Evolutionary conservation across 192 early-diverging fungal species (phyloP).

Genomic region (Mortierella claussenii): DNA sequence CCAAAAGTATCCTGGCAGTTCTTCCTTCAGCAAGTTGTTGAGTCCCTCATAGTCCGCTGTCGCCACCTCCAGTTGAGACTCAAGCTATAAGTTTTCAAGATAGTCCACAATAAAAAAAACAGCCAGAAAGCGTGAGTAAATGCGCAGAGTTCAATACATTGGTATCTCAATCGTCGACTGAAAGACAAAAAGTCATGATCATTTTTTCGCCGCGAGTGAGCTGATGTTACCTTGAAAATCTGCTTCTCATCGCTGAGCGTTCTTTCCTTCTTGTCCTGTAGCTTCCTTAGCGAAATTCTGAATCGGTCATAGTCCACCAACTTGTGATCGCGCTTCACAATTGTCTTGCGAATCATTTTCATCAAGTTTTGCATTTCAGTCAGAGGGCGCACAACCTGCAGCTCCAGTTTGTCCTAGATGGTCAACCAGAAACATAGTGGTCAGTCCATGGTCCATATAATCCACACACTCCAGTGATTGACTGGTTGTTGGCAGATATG

Average conservation of each 20-base stretch:
- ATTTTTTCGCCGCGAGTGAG: neutral
- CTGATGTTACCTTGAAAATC: slow-evolving; percentile 72
- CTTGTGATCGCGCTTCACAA: slow-evolving; percentile 93
- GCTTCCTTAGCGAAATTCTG: slow-evolving; percentile 75
- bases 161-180: no score
- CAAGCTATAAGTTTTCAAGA: no score
- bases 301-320: slow-evolving; percentile 93
- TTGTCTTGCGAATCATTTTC: slow-evolving; percentile 82
- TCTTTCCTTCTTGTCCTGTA: slow-evolving; percentile 72
- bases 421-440: no score
- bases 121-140: no score
- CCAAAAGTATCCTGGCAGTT: slow-evolving; percentile 84
- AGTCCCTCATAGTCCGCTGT: slow-evolving; percentile 86
- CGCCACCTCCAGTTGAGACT: slow-evolving; percentile 80
- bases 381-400: slow-evolving; percentile 78
- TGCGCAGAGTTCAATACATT: no score
- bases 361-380: slow-evolving; percentile 79
- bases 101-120: no score
- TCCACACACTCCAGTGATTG: no score
- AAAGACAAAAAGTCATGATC: neutral
- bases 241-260: slow-evolving; percentile 74
- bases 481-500: neutral
- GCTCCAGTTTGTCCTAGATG: slow-evolving; percentile 74
- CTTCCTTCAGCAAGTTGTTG: slow-evolving; percentile 83
- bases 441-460: no score